These are phyloP conservation scores for Skeletonema costatum DNA, from an alignment of 108 stramenopile genomes.

Conservation along the genomic window DNA sequence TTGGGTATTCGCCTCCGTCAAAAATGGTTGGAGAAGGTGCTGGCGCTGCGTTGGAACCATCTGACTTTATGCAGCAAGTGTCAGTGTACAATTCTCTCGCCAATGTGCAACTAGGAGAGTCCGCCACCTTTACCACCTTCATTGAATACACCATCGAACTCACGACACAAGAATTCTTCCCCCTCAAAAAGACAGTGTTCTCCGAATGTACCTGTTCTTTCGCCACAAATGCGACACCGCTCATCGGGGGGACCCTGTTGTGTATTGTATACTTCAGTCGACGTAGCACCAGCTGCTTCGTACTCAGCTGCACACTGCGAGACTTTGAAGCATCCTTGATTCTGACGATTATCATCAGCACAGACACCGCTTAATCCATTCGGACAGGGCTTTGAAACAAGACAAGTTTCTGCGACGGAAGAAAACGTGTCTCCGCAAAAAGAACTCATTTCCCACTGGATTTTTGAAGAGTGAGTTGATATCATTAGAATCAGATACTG, in stretches of 20 bases:
- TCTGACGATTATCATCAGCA: not conserved
- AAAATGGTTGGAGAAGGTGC: not conserved
- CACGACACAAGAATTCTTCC: not conserved
- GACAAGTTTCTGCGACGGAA: not conserved
- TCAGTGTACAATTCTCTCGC: not conserved
- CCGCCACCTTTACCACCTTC: not conserved
- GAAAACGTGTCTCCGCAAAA: not conserved
- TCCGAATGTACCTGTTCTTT: not conserved
- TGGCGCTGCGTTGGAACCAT: not conserved
- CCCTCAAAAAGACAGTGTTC: not conserved
- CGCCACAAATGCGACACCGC: not conserved
- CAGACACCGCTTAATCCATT: not conserved
- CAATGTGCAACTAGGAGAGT: not conserved
- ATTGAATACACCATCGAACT: not conserved
- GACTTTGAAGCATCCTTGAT: not conserved
- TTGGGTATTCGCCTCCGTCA: not conserved
- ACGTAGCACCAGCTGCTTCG: not conserved
- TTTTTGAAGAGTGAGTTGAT: not conserved
- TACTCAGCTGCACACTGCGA: not conserved
- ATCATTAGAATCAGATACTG: not conserved
- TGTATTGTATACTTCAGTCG: not conserved
- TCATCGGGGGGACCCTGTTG: not conserved
- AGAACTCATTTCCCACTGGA: not conserved
- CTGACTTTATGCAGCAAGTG: not conserved
- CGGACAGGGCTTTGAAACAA: not conserved